Base-by-base conservation (phyloP, 495 filamentous ascomycete genomes). In the Immersiella caudata region DNA sequence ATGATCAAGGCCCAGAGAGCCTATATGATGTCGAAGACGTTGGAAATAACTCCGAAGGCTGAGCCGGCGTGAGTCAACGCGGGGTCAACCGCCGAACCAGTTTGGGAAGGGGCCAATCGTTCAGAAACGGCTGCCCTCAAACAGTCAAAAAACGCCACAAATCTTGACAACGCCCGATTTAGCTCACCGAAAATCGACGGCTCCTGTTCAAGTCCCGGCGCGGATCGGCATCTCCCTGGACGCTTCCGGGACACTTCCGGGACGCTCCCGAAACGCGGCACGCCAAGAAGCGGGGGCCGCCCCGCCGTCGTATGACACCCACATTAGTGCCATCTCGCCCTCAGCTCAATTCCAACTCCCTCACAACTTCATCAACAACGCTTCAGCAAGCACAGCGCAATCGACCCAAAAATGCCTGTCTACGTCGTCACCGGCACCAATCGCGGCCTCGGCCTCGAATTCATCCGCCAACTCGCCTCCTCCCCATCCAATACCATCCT, bases 351-450 rank as follows among this genome's bases (percentile, higher is more conserved):
- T 46, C 2, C 40, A 46, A 46, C 40, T 46, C 16, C 40, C 40
- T 18, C 9, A n/a, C n/a, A n/a, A n/a, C n/a, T n/a, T n/a, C n/a
- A n/a, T n/a, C n/a, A n/a, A n/a, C n/a, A n/a, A n/a, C n/a, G n/a
- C n/a, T n/a, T n/a, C n/a, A n/a, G n/a, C n/a, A n/a, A n/a, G n/a
- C n/a, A n/a, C n/a, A n/a, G n/a, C n/a, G n/a, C n/a, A n/a, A n/a
- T n/a, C n/a, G n/a, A n/a, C n/a, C 11, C 9, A 5, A 79, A 56
- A 40, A 86, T 87, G 85, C 79, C 83, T 61, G 78, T 80, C 54
- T 86, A 84, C 67, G 78, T 79, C 60, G 80, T 88, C 70, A 87
- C 85, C 20, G 85, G 85, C 64, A 81, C 84, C 16, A 85, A 85
- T 72, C 81, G 83, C 26, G 85, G 85, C 66, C 73, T 88, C 64